Evolutionary conservation across 257 asterid species (phyloP).

Genomic region (Vinca minor): DNA sequence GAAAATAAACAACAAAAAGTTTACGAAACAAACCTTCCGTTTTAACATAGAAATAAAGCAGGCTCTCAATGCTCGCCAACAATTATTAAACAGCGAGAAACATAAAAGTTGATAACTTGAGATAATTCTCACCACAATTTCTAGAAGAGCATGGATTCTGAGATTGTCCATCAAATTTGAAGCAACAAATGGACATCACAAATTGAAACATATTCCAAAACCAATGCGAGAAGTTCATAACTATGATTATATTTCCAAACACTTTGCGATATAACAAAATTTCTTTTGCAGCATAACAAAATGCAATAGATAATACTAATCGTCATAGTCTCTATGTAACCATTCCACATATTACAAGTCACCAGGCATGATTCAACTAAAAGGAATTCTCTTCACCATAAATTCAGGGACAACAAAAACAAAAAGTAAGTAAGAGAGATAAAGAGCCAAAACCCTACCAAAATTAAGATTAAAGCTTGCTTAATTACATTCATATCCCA

Average conservation of each 20-base stretch:
- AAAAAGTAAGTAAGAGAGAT: background rate
- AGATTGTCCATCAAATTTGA: background rate
- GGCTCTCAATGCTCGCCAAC: background rate
- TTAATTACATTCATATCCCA: too few relatives aligned
- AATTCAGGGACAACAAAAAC: background rate
- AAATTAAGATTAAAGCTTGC: too few relatives aligned
- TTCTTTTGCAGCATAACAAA: background rate
- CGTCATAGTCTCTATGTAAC: background rate
- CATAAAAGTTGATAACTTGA: background rate
- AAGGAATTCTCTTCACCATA: background rate
- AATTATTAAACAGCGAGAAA: background rate
- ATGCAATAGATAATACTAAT: background rate
- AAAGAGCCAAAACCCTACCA: background rate
- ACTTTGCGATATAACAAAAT: background rate
- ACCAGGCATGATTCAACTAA: background rate
- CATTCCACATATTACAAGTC: background rate
- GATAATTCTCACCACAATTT: background rate
- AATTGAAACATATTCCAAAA: background rate
- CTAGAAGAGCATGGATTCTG: background rate
- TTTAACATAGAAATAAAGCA: background rate
- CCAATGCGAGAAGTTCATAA: constrained; percentile 1
- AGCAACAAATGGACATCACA: background rate
- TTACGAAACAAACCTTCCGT: background rate
- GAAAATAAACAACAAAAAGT: background rate
- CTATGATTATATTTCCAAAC: background rate